Conservation (phyloP, 2,329 filamentous ascomycete genomes). For the Passalora sequoiae region DNA sequence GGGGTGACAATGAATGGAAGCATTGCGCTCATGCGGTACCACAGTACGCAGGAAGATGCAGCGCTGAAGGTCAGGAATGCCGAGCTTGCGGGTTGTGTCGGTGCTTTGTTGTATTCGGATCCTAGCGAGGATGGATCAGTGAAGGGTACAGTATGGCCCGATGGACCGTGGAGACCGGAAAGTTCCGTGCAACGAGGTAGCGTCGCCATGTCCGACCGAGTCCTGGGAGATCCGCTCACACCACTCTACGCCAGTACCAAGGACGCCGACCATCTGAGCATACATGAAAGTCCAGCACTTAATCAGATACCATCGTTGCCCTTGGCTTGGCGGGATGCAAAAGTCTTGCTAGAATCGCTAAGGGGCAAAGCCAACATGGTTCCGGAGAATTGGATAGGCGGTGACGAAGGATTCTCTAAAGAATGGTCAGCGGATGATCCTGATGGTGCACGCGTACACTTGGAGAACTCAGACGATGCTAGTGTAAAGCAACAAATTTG, state of each 20-base stretch:
- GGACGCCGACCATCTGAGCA: slow-evolving; percentile 60
- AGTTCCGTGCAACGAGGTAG: slow-evolving; percentile 78
- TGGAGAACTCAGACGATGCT: slow-evolving; percentile 85
- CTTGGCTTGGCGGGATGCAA: slow-evolving; percentile 82
- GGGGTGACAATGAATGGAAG: slow-evolving; percentile 71
- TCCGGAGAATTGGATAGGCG: slow-evolving; percentile 66
- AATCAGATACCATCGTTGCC: slow-evolving; percentile 84
- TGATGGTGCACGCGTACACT: slow-evolving; percentile 60
- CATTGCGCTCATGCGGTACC: slow-evolving; percentile 77
- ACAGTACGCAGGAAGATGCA: slow-evolving; percentile 66
- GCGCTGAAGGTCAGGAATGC: slow-evolving; percentile 86
- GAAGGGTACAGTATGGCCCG: slow-evolving; percentile 66
- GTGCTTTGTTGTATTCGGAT: slow-evolving; percentile 89
- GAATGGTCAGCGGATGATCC: slow-evolving; percentile 59
- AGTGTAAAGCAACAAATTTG: slow-evolving; percentile 76
- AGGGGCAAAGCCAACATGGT: slow-evolving; percentile 67
- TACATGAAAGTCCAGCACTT: slow-evolving; percentile 66
- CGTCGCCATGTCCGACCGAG: slow-evolving; percentile 74
- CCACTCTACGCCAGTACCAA: slow-evolving; percentile 75
- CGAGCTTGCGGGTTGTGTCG: slow-evolving; percentile 76
- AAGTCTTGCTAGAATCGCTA: slow-evolving; percentile 69
- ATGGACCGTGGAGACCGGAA: slow-evolving; percentile 72
- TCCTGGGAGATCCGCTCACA: slow-evolving; percentile 86
- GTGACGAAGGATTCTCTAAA: slow-evolving; percentile 58
- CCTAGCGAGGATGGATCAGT: slow-evolving; percentile 67